Conservation (phyloP, 78 protist genomes). For the Dictyostelium firmibasis region DNA sequence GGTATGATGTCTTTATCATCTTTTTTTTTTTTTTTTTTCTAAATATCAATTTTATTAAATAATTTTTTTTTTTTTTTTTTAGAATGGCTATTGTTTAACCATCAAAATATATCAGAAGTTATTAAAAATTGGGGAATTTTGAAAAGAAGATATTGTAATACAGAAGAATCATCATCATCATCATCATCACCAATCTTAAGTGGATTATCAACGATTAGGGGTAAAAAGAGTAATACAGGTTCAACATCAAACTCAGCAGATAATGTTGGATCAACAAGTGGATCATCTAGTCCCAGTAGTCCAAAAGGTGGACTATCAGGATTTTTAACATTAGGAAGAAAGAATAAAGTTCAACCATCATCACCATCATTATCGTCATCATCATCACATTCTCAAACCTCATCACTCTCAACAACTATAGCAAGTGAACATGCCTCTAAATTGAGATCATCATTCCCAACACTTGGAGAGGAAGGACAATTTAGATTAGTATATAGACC, state of each 20-base stretch:
- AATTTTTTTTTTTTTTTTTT: not conserved
- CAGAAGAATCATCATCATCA: not conserved
- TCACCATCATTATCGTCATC: not conserved
- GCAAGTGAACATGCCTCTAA: slow-evolving; percentile 29
- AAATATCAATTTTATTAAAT: not conserved
- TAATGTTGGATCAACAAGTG: not conserved
- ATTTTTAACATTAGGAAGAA: slow-evolving; percentile 15
- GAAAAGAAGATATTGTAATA: slow-evolving; percentile 27
- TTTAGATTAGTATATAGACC: slow-evolving; percentile 69
- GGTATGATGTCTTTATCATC: not conserved
- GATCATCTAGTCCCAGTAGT: not conserved
- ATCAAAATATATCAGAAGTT: slow-evolving; percentile 61
- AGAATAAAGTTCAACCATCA: not conserved
- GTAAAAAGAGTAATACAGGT: not conserved
- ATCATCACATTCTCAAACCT: not conserved
- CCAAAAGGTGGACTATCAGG: not conserved
- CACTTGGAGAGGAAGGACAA: slow-evolving; percentile 32
- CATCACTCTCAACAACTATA: slow-evolving; percentile 6
- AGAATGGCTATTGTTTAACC: slow-evolving; percentile 73
- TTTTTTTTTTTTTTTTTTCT: too few species aligned
- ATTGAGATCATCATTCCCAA: slow-evolving; percentile 60
- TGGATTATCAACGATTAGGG: not conserved
- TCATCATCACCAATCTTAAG: not conserved
- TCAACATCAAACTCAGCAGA: not conserved
- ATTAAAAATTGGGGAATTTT: slow-evolving; percentile 50